These are phyloP conservation scores for Ogataea corticis DNA, from an alignment of 805 yeast genomes.

Conservation along the genomic window DNA sequence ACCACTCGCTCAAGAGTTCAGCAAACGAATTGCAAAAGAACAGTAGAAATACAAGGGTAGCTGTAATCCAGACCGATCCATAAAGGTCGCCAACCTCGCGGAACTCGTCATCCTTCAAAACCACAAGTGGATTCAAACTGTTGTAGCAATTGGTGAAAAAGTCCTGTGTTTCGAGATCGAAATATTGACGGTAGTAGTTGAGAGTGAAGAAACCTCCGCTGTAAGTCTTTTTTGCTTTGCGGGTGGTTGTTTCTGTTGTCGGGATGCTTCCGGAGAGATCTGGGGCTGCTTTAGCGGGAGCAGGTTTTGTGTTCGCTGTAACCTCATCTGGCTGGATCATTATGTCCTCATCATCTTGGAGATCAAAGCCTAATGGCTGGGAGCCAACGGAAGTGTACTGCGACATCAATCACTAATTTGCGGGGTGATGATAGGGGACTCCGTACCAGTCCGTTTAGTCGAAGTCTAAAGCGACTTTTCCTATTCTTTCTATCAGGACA, in stretches of 20 bases:
- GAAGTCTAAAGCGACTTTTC: too few species aligned
- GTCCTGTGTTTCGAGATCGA: constrained; percentile 66
- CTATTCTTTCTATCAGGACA: background rate
- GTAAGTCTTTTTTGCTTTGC: constrained; percentile 26
- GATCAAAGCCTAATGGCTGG: constrained; percentile 18
- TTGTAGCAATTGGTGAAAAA: constrained; percentile 54
- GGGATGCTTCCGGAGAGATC: background rate
- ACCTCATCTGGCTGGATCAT: constrained; percentile 27
- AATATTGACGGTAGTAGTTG: constrained; percentile 62
- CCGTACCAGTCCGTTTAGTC: too few species aligned
- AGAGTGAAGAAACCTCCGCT: constrained; percentile 54
- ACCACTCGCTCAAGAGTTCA: constrained; percentile 53
- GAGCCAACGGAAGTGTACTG: constrained; percentile 10
- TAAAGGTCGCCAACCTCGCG: constrained; percentile 66
- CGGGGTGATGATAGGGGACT: background rate
- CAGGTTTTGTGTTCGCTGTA: constrained; percentile 1
- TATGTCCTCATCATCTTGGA: constrained; percentile 23
- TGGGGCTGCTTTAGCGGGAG: background rate
- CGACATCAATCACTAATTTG: constrained; percentile 8
- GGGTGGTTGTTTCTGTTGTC: background rate
- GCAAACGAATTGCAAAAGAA: constrained; percentile 76
- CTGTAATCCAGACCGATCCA: constrained; percentile 90
- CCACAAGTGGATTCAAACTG: constrained; percentile 57
- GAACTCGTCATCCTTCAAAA: constrained; percentile 36
- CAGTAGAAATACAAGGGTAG: constrained; percentile 70